Base-by-base conservation (phyloP, 2,329 filamentous ascomycete species). In the Aspergillus latus region DNA sequence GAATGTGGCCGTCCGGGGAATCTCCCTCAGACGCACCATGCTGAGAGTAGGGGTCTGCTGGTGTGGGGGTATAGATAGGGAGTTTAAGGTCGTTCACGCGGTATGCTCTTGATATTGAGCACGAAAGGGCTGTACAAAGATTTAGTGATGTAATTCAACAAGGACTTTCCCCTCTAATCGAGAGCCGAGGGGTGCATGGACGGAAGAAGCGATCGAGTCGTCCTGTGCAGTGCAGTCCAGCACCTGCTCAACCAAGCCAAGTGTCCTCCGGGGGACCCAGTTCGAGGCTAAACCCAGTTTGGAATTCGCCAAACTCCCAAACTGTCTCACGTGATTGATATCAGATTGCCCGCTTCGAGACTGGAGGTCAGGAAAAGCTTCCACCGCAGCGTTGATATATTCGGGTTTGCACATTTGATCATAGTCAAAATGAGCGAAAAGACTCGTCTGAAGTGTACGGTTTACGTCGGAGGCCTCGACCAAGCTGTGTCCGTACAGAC, bases 1-100 rank as follows among this genome's bases (percentile, higher is more conserved):
- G 76, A 99, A 99, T 69, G 93, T 89, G 75, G 93, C 94, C 69
- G 94, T 99, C 78, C 94, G 87, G 74, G 92, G 90, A 72, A 99
- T 95, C 81, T 97, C 92, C 82, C 93, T 87, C 76, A 97, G 83
- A 79, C 92, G 90, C 77, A 97, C 93, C 94, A 99, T 99, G 75
- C 67, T 78, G 74, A 68, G 21, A 36, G 50, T 46, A 46, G 43
- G 42, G 43, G 44, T 56, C 62, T 60, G 30, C 34, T 56, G 52
- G 60, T 57, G 58, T 50, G 56, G 58, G 61, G 57, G 58, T 52
- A 52, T 52, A 52, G 50, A 58, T 51, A 56, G 40, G 50, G 60
- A 34, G 56, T 52, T 55, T 59, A 52, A 58, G 59, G 49, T 60
- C 53, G 57, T 63, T 62, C 47, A 57, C 45, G 47, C 42, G 49